Conservation (phyloP, 1,139 yeast genomes). For the Protomyces arabidopsidicola region DNA sequence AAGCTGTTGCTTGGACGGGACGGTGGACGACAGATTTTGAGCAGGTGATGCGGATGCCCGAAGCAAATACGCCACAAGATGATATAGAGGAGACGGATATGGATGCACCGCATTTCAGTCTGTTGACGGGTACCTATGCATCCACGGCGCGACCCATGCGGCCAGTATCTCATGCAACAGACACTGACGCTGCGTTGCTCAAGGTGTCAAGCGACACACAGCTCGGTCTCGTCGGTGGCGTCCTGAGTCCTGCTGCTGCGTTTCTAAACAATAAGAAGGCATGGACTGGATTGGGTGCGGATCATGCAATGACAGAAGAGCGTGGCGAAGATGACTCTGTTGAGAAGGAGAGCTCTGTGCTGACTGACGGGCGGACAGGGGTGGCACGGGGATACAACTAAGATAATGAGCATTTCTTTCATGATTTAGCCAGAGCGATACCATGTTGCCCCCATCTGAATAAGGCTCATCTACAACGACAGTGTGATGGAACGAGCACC, state of each 20-base stretch:
- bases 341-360: background rate
- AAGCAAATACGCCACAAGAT: conserved; percentile 35
- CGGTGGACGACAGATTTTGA: conserved; percentile 83
- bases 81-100: conserved; percentile 34
- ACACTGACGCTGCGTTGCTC: conserved; percentile 2
- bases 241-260: conserved; percentile 85
- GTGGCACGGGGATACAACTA: conserved; percentile 15
- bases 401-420: background rate
- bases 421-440: too few species aligned
- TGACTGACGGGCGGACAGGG: conserved; percentile 21
- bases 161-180: background rate
- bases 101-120: conserved; percentile 74
- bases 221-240: conserved; percentile 41
- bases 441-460: background rate
- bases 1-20: conserved; percentile 75
- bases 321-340: conserved; percentile 40
- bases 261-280: conserved; percentile 59
- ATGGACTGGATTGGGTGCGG: conserved; percentile 94
- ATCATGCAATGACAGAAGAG: conserved; percentile 45
- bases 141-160: conserved; percentile 43
- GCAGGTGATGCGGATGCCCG: conserved; percentile 45
- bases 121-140: conserved; percentile 75
- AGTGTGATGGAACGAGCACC: too few species aligned
- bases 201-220: conserved; percentile 1
- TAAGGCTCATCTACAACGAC: background rate